Conservation (phyloP, 1,284 basidiomycete species). For the Puccinia horiana region DNA sequence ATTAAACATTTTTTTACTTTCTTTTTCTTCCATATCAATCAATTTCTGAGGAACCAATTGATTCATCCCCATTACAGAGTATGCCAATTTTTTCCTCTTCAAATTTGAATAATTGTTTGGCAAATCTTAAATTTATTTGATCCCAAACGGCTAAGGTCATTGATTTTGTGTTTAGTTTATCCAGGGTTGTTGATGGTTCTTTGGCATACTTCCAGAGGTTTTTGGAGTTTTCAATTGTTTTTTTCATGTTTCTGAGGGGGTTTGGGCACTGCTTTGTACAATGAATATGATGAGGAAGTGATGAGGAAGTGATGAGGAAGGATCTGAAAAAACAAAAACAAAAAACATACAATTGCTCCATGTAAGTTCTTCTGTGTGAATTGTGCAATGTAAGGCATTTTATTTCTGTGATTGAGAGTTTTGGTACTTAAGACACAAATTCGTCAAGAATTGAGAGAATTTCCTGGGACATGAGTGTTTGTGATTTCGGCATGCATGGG, state of each 20-base stretch:
- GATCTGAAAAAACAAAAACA: not conserved
- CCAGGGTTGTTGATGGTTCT: not conserved
- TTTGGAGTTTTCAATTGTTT: not conserved
- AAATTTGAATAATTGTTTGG: not conserved
- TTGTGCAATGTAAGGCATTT: not conserved
- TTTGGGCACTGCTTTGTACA: not conserved
- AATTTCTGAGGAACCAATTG: not conserved
- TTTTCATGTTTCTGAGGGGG: not conserved
- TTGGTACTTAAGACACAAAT: not conserved
- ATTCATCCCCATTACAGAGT: not conserved
- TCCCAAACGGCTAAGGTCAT: not conserved
- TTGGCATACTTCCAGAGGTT: not conserved
- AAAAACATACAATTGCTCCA: not conserved
- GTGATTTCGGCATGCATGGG: slow-evolving; percentile 6
- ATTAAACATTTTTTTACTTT: not conserved
- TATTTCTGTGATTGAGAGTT: not conserved
- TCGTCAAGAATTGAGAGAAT: not conserved
- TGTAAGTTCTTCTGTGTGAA: not conserved
- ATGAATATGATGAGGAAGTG: too few relatives aligned
- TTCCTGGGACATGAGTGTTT: not conserved
- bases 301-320: not conserved
- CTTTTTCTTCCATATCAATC: not conserved
- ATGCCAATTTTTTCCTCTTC: not conserved
- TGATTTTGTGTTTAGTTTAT: not conserved
- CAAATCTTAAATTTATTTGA: not conserved